Evolutionary conservation across 768 basidiomycete species (phyloP), one percentile per base, ranked within the genome.

Genomic region (Hericium coralloides): DNA sequence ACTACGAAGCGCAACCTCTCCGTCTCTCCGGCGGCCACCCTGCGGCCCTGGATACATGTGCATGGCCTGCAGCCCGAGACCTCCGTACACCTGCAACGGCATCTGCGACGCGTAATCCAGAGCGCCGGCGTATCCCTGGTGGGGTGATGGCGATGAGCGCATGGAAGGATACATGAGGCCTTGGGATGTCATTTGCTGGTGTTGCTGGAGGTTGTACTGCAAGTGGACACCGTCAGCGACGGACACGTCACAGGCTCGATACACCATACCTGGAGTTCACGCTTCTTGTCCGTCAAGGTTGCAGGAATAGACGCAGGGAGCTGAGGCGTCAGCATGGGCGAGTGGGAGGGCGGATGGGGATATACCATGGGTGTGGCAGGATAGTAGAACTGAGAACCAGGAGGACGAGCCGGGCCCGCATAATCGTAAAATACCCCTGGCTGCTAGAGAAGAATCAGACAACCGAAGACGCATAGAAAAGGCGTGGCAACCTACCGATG

Each of bases 351-450:
- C 25, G 76, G 74, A 12, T 74, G 67, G 57, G 81, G 76, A 67
- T 83, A 87, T 58, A 87, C 72, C 65, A 87, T 74, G 6, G 80
- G 70, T 64, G 84, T 85, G 14, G 78, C 64, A 26, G 81, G 74
- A 64, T 82, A 85, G 64, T 76, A 89, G 64, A 76, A 87, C 58
- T 81, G 85, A 12, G 83, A 80, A 37, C 65, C 69, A 12, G 78
- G 72, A 4, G 78, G 74, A 47, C 78, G 76, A 49, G 75, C 70
- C 12, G 73, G 64, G 17, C 72, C 73, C 52, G 74, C 66, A 62
- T 81, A 87, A 63, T 85, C 83, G 54, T 80, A 87, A 69, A 80
- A 86, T 53, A 81, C 59, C 38, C 75, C 75, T 37, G 79, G 71
- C 60, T 83, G 82, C 76, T 53, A 69, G 39, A 68, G 62, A 60